Evolutionary conservation across 2,329 filamentous ascomycete species (phyloP).

Genomic region (Daldinia sp.): DNA sequence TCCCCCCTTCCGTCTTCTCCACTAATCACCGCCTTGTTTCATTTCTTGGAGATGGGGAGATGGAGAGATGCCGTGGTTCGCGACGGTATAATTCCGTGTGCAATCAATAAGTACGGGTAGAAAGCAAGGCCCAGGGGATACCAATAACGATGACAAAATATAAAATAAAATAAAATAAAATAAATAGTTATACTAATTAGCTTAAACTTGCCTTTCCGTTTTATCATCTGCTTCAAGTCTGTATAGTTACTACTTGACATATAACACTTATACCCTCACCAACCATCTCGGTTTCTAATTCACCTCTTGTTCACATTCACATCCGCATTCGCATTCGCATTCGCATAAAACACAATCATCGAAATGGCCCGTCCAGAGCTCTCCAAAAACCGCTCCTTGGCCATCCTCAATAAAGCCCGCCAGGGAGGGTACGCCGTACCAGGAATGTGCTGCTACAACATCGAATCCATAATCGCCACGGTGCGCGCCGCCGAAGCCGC

Average conservation of each 20-base stretch:
- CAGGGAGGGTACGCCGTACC: conserved; percentile 66
- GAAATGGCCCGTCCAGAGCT: conserved; percentile 51
- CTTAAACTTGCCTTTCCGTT: too few relatives aligned
- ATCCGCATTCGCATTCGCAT: too few relatives aligned
- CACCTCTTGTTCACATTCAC: too few relatives aligned
- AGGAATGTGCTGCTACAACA: conserved; percentile 71
- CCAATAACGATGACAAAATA: background rate
- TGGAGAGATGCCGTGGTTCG: background rate
- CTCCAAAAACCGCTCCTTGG: conserved; percentile 59
- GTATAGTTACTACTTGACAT: too few relatives aligned
- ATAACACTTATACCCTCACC: too few relatives aligned
- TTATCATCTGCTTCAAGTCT: too few relatives aligned
- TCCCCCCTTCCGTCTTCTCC: too few relatives aligned
- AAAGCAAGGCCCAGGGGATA: too few relatives aligned
- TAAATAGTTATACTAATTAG: too few relatives aligned
- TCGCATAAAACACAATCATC: background rate
- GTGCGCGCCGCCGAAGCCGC: conserved; percentile 74
- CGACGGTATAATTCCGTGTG: background rate
- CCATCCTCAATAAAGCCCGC: conserved; percentile 65
- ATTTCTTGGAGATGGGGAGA: conserved; percentile 4
- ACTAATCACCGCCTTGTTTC: conserved; percentile 6
- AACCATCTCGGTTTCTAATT: too few relatives aligned
- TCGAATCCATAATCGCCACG: conserved; percentile 74
- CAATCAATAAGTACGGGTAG: background rate
- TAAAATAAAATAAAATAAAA: too few relatives aligned